Percentiles rank a stretch among this genome's conserved stretches.
Conservation (phyloP, 1,284 basidiomycete genomes). For the Flammula alnicola region DNA sequence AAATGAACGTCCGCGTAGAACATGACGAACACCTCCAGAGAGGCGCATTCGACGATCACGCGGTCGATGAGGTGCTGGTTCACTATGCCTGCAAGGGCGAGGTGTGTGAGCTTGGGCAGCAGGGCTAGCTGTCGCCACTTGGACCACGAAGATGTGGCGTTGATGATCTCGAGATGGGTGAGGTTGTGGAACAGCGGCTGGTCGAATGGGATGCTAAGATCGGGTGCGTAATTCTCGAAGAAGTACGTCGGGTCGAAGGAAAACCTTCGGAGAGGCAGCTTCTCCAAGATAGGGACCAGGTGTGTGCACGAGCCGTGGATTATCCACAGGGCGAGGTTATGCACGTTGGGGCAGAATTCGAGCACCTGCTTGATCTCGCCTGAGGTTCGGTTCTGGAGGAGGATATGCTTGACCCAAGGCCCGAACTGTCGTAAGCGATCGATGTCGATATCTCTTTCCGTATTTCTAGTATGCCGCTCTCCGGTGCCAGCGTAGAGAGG, state of each 20-base stretch:
- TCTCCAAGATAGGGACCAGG: conserved; percentile 13
- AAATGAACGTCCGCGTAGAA: conserved; percentile 12
- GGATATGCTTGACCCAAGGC: conserved; percentile 13
- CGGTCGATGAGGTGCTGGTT: conserved; percentile 16
- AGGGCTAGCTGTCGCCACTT: conserved; percentile 11
- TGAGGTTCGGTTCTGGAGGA: conserved; percentile 12
- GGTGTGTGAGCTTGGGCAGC: conserved; percentile 12
- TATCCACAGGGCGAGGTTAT: conserved; percentile 24
- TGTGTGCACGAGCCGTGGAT: conserved; percentile 9
- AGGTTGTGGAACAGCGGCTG: conserved; percentile 12
- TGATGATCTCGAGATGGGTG: conserved; percentile 19
- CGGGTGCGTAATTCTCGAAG: conserved; percentile 11
- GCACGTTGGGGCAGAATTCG: conserved; percentile 20
- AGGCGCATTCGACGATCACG: conserved; percentile 13
- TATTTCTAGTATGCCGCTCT: not conserved
- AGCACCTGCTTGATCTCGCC: conserved; percentile 18
- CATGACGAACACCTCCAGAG: conserved; percentile 18
- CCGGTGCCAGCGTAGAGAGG: conserved; percentile 8
- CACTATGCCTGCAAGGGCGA: conserved; percentile 16
- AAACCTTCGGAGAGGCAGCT: conserved; percentile 4
- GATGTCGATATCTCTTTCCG: not conserved
- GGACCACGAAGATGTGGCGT: conserved; percentile 6
- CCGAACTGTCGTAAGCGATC: conserved; percentile 8
- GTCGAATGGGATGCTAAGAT: conserved; percentile 6
- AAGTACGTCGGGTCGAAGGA: conserved; percentile 20